phyloP scores from a whole-genome alignment of 371 early-diverging fungal genomes.

The Mortierella sp. region DNA sequence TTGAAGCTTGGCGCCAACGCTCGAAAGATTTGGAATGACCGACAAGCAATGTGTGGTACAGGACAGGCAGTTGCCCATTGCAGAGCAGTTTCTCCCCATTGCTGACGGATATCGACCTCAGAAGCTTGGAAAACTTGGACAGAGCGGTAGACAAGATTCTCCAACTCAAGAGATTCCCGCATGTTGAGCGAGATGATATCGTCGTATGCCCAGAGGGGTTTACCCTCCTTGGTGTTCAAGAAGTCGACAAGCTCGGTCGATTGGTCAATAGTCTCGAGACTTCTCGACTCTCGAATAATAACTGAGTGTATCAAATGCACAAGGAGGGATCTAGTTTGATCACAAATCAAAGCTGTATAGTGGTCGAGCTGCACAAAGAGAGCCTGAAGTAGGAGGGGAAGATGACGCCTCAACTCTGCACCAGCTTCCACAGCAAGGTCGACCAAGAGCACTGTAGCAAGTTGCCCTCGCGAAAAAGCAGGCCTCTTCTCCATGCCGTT shows the following conservation, averaged over 20 bases:
- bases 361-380: conserved; percentile 87
- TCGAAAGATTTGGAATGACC: conserved; percentile 91
- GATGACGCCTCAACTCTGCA: conserved; percentile 72
- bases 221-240: conserved; percentile 79
- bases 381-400: conserved; percentile 82
- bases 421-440: conserved; percentile 86
- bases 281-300: conserved; percentile 70
- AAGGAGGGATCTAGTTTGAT: conserved; percentile 84
- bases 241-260: conserved; percentile 74
- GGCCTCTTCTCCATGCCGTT: conserved; percentile 77
- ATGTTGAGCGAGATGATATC: conserved; percentile 73
- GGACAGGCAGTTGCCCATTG: conserved; percentile 93
- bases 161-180: conserved; percentile 63
- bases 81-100: conserved; percentile 91
- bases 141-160: conserved; percentile 63
- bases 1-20: conserved; percentile 82
- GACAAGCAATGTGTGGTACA: conserved; percentile 90
- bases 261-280: conserved; percentile 66
- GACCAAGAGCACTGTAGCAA: conserved; percentile 83
- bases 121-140: conserved; percentile 70
- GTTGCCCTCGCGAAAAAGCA: conserved; percentile 82
- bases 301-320: conserved; percentile 86
- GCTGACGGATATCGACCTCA: conserved; percentile 79
- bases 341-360: conserved; percentile 80
- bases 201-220: conserved; percentile 85